A percentile compares a stretch with the other conserved stretches of the same genome.
Evolutionary conservation across 208 protist genomes (phyloP).

Genomic region (Endotrypanum monterogeii): DNA sequence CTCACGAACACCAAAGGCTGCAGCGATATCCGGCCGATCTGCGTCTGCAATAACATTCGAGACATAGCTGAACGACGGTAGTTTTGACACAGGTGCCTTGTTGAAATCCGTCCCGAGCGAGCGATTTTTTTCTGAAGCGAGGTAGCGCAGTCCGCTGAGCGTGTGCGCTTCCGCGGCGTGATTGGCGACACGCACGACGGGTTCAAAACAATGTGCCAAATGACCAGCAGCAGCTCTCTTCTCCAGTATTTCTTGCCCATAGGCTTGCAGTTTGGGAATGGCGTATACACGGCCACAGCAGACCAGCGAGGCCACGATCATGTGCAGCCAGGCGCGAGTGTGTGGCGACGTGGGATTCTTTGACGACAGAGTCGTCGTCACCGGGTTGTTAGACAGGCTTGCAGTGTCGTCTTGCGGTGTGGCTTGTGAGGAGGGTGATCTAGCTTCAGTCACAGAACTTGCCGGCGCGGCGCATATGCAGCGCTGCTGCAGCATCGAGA

Average conservation of each 20-base stretch:
- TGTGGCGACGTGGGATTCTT: slow-evolving; percentile 33
- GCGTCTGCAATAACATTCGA: slow-evolving; percentile 56
- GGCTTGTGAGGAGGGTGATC: neutral
- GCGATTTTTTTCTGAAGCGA: slow-evolving; percentile 29
- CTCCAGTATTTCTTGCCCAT: slow-evolving; percentile 53
- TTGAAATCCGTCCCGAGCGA: slow-evolving; percentile 30
- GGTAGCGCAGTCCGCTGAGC: slow-evolving; percentile 35
- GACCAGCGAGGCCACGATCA: slow-evolving; percentile 48
- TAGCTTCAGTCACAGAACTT: neutral
- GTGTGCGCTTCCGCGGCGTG: slow-evolving; percentile 29
- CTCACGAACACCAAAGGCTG: slow-evolving; percentile 37
- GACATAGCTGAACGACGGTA: slow-evolving; percentile 55
- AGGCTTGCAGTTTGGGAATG: slow-evolving; percentile 47
- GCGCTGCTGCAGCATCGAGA: slow-evolving; percentile 51
- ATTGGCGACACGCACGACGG: slow-evolving; percentile 13
- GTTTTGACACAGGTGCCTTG: slow-evolving; percentile 42
- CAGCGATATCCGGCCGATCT: slow-evolving; percentile 39
- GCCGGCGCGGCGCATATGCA: slow-evolving; percentile 29
- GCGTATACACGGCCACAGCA: slow-evolving; percentile 44
- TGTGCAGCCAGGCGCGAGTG: slow-evolving; percentile 73
- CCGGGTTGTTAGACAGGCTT: slow-evolving; percentile 9
- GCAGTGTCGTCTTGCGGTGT: slow-evolving; percentile 9
- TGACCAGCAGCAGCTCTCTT: slow-evolving; percentile 42
- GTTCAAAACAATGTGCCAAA: slow-evolving; percentile 47
- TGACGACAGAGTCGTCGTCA: slow-evolving; percentile 17